These are phyloP conservation scores for Coniferiporia weirii DNA, from an alignment of 1,284 basidiomycete genomes.

Conservation along the genomic window DNA sequence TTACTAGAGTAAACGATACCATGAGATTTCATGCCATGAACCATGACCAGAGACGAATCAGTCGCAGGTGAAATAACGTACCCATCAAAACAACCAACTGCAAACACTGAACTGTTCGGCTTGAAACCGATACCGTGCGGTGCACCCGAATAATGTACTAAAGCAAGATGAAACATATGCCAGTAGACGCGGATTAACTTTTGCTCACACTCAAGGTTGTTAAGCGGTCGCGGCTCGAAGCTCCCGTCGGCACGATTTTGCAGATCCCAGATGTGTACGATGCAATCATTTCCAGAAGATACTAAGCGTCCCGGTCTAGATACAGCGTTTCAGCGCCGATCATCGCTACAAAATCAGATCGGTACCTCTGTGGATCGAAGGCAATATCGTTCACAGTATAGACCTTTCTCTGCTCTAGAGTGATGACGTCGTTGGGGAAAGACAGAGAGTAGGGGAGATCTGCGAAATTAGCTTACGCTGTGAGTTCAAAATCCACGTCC, in stretches of 20 bases:
- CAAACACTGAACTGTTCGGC: constrained; percentile 24
- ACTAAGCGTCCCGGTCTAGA: constrained; percentile 24
- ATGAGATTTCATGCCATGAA: not conserved
- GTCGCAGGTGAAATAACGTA: constrained; percentile 16
- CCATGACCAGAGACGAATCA: not conserved
- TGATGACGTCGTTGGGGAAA: not conserved
- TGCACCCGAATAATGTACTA: constrained; percentile 26
- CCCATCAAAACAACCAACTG: constrained; percentile 31
- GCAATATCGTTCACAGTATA: constrained; percentile 29
- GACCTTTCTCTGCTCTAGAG: constrained; percentile 24
- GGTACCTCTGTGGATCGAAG: constrained; percentile 31
- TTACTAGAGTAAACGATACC: not conserved
- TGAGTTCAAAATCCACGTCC: not conserved
- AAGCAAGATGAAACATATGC: not conserved
- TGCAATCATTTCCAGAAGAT: constrained; percentile 28
- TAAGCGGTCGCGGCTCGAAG: constrained; percentile 5
- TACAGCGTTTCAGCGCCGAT: not conserved
- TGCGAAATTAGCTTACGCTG: not conserved
- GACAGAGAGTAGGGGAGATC: not conserved
- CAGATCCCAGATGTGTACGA: constrained; percentile 28
- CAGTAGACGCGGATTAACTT: not conserved
- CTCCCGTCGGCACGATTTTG: constrained; percentile 20
- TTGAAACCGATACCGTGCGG: constrained; percentile 29
- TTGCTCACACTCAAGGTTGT: constrained; percentile 3
- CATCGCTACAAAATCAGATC: constrained; percentile 4